Conservation (phyloP, 2,329 filamentous ascomycete genomes). For the Hypoxylon sp. region DNA sequence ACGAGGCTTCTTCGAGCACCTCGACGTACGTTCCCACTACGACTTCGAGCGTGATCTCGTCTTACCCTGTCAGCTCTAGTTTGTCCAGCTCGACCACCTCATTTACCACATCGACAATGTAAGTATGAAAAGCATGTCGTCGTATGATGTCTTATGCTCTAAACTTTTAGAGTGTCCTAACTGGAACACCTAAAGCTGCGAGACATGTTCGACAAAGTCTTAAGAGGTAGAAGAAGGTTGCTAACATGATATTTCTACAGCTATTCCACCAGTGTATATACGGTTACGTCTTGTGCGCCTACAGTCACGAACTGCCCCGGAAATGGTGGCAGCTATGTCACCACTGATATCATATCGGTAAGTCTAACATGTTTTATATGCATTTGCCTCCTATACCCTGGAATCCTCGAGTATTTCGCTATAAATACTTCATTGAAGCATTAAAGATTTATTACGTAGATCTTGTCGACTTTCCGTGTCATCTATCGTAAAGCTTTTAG, state of each 20-base stretch:
- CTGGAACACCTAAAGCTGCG: no score
- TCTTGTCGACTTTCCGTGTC: no score
- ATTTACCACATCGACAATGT: constrained; percentile 37
- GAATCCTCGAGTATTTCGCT: no score
- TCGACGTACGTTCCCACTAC: constrained; percentile 3
- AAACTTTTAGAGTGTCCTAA: no score
- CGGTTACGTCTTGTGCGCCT: constrained; percentile 35
- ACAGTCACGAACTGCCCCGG: constrained; percentile 37
- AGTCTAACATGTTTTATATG: no score
- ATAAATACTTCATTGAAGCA: no score
- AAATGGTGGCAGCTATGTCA: constrained; percentile 22
- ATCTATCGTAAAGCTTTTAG: no score
- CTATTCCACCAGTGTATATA: constrained; percentile 2
- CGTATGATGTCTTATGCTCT: no score
- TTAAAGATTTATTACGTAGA: no score
- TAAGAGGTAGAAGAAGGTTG: constrained; percentile 24
- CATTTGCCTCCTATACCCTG: no score
- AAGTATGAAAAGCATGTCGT: neutral
- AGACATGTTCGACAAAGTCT: no score
- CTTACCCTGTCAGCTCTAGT: constrained; percentile 23
- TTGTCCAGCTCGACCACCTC: constrained; percentile 18
- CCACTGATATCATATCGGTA: constrained; percentile 31
- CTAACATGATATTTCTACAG: neutral
- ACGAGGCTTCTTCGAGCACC: constrained; percentile 4
- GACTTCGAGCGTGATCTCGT: neutral